A percentile compares a stretch with the other conserved stretches of the same genome.
phyloP scores from a whole-genome alignment of 2,329 filamentous ascomycete genomes.

The Colletotrichum tabaci region DNA sequence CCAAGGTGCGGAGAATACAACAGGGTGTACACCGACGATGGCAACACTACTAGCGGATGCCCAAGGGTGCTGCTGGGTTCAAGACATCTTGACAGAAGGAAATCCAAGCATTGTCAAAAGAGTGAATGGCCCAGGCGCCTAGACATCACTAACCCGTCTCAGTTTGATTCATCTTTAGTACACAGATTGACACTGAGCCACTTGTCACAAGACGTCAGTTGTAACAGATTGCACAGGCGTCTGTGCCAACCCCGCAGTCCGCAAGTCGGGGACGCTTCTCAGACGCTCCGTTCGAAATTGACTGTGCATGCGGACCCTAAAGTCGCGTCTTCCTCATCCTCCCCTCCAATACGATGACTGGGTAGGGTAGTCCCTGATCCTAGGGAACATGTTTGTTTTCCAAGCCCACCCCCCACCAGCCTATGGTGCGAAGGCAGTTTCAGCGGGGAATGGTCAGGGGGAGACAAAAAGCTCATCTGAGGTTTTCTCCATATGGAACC shows the following conservation, averaged over 20 bases:
- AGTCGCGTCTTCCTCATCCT: not conserved
- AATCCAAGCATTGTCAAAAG: too few species aligned
- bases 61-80: not conserved
- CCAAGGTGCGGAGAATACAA: not conserved
- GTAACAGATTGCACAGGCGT: slow-evolving; percentile 29
- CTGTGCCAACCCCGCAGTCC: slow-evolving; percentile 15
- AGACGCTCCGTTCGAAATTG: not conserved
- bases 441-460: slow-evolving; percentile 27
- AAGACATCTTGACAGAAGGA: not conserved
- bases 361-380: slow-evolving; percentile 8
- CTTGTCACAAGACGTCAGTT: slow-evolving; percentile 40
- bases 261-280: not conserved
- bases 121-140: not conserved
- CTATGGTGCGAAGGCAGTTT: slow-evolving; percentile 33
- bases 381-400: slow-evolving; percentile 34
- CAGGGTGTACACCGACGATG: not conserved
- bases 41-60: not conserved
- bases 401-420: slow-evolving; percentile 21
- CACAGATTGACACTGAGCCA: slow-evolving; percentile 24
- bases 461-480: slow-evolving; percentile 33
- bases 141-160: slow-evolving; percentile 16
- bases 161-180: slow-evolving; percentile 38
- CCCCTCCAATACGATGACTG: not conserved
- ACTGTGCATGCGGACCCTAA: not conserved
- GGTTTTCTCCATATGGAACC: slow-evolving; percentile 24